Evolutionary conservation across 176 grass and related monocot species (phyloP).

Genomic region (Zizania latifolia): DNA sequence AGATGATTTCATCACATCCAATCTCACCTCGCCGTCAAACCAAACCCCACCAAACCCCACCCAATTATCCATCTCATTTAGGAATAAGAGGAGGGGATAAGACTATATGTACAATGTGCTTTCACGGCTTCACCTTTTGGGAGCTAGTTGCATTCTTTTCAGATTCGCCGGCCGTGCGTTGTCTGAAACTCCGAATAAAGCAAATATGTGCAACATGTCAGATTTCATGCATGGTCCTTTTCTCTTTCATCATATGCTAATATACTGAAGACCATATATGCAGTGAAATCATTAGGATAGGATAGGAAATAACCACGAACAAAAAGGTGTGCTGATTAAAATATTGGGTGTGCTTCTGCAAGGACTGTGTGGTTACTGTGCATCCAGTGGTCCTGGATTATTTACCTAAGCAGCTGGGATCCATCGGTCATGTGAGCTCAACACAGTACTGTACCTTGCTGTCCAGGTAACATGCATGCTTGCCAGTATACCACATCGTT

Average conservation of each 20-base stretch:
- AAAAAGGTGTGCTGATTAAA: neutral
- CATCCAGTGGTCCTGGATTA: neutral
- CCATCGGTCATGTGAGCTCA: neutral
- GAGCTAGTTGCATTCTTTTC: neutral
- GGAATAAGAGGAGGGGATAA: neutral
- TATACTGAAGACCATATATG: too few relatives aligned
- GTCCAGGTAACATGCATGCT: neutral
- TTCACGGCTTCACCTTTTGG: too few relatives aligned
- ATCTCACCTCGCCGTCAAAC: too few relatives aligned
- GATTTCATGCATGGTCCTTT: neutral
- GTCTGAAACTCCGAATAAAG: neutral
- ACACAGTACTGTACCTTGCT: neutral
- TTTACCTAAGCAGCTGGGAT: neutral
- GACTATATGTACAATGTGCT: neutral
- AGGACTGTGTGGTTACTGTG: neutral
- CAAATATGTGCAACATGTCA: neutral
- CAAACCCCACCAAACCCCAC: neutral
- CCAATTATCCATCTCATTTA: neutral
- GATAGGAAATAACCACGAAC: neutral
- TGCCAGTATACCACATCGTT: neutral
- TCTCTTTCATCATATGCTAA: neutral
- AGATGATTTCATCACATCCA: too few relatives aligned
- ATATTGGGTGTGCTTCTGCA: neutral
- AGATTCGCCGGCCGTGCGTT: neutral
- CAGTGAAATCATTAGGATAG: neutral